Evolutionary conservation across 75 land plant species (phyloP).

Genomic region (Gnetum montanum): DNA sequence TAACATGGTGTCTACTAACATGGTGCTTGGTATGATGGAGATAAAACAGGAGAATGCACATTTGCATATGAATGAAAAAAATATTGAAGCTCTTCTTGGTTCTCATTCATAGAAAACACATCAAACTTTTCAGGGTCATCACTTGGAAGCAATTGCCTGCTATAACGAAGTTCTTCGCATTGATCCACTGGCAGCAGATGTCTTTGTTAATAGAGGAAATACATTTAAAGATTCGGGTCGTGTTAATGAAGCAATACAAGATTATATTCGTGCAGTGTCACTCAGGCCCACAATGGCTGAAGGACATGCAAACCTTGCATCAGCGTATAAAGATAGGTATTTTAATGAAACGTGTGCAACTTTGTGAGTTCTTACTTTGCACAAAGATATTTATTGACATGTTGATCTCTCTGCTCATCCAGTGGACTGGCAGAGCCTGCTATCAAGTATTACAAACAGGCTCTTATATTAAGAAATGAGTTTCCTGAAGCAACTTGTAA

Average conservation of each 20-base stretch:
- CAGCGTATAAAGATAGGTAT: slow-evolving; percentile 51
- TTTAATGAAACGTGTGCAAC: too few relatives aligned
- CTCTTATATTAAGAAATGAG: slow-evolving; percentile 28
- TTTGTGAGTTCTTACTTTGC: not conserved
- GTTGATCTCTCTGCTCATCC: too few relatives aligned
- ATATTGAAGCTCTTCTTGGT: slow-evolving; percentile 3
- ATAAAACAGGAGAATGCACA: too few relatives aligned
- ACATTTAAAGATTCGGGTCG: slow-evolving; percentile 44
- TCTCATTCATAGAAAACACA: slow-evolving; percentile 4
- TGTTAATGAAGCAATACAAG: slow-evolving; percentile 53
- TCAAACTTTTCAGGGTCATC: slow-evolving; percentile 28
- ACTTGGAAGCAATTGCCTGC: slow-evolving; percentile 45
- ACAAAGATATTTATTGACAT: not conserved
- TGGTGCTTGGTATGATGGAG: too few relatives aligned
- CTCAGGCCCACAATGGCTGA: slow-evolving; percentile 48
- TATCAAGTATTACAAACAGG: slow-evolving; percentile 49
- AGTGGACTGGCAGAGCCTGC: slow-evolving; percentile 48
- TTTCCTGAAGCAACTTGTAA: slow-evolving; percentile 56
- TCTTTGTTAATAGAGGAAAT: slow-evolving; percentile 41
- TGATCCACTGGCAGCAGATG: slow-evolving; percentile 49
- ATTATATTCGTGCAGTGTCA: slow-evolving; percentile 40
- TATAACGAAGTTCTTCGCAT: slow-evolving; percentile 46
- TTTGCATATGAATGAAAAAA: too few relatives aligned
- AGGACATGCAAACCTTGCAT: slow-evolving; percentile 51
- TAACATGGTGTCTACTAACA: too few relatives aligned